These are phyloP conservation scores for Kwoniella dendrophila DNA, from an alignment of 768 basidiomycete genomes.

Conservation along the genomic window DNA sequence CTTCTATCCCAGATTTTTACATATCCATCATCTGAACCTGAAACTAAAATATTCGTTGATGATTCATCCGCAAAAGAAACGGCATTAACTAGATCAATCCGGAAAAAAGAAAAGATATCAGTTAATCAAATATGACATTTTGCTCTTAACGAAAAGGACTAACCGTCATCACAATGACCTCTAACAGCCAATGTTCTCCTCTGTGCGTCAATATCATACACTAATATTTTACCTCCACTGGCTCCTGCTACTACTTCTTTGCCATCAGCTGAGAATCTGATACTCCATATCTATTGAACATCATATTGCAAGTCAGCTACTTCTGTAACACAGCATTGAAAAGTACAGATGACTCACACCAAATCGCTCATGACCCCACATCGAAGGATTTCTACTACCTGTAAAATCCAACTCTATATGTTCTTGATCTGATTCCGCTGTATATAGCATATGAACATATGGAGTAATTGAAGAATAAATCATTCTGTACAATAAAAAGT, in stretches of 20 bases:
- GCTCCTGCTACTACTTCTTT: conserved; percentile 94
- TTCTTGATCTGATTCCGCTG: conserved; percentile 48
- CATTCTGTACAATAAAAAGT: conserved; percentile 62
- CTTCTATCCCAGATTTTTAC: conserved; percentile 86
- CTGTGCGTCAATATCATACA: conserved; percentile 85
- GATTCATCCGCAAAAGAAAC: conserved; percentile 90
- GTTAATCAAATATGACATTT: background rate
- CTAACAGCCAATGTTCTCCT: conserved; percentile 76
- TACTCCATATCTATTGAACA: conserved; percentile 76
- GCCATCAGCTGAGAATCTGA: conserved; percentile 93
- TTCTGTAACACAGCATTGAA: conserved; percentile 60
- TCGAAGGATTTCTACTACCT: conserved; percentile 5
- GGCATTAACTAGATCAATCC: conserved; percentile 75
- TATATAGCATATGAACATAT: conserved; percentile 53
- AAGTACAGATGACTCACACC: conserved; percentile 57
- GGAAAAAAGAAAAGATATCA: too few species aligned
- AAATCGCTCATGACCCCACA: conserved; percentile 45
- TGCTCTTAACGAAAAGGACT: conserved; percentile 13
- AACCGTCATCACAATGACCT: conserved; percentile 79
- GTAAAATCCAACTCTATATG: conserved; percentile 50
- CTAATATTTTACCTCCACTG: conserved; percentile 59
- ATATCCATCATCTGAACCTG: conserved; percentile 91
- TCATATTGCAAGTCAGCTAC: conserved; percentile 50
- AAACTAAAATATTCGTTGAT: conserved; percentile 91
- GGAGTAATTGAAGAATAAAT: conserved; percentile 81